Base-by-base conservation (phyloP, 208 protist species). In the Wallacemonas sp. region DNA sequence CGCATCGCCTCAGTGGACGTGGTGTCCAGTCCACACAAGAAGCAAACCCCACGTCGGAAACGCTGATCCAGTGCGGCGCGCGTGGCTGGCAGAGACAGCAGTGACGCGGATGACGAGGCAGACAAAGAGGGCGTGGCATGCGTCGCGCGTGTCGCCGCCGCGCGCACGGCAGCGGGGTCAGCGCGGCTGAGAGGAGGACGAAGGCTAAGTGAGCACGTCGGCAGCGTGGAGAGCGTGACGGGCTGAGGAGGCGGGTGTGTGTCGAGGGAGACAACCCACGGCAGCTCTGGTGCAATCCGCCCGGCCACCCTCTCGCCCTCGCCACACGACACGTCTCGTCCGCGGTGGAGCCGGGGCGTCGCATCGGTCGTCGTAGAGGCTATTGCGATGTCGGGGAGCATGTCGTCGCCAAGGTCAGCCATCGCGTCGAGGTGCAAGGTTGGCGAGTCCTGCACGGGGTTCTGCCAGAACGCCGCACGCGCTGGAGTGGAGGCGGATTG, bases 1-100 rank as follows among this genome's bases (percentile, higher is more conserved):
- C 78, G 75, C 33, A 95, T 75, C 12, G 51, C 34, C 0, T n/a
- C n/a, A 36, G 82, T 82, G 33, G 80, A 45, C 17, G 58, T 65
- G 5, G 90, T 72, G 61, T 92, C 77, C 9, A 92, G 68, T 2
- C 86, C 80, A 44, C 89, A 95, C 24, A 90, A 70, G 24, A 63
- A 70, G 54, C 89, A 95, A 19, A 28, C 62, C 1, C 89, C 86
- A 11, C 24, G 1, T 9, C 72, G 30, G 21, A 31, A 65, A 9
- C 2, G 19, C 9, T 54, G 9, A 44, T 49, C 31, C 19, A 49
- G 6, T 14, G 56, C 56, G 28, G 5, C 31, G 15, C 47, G 27
- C 26, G 8, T 14, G 19, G 30, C 33, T 15, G 24, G 2, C 31
- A 27, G 31, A 19, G 26, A 39, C n/a, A 22, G 49, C 8, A 30